Evolutionary conservation across 805 yeast genomes (phyloP).

Genomic region (Hanseniaspora pseudoguilliermondii): DNA sequence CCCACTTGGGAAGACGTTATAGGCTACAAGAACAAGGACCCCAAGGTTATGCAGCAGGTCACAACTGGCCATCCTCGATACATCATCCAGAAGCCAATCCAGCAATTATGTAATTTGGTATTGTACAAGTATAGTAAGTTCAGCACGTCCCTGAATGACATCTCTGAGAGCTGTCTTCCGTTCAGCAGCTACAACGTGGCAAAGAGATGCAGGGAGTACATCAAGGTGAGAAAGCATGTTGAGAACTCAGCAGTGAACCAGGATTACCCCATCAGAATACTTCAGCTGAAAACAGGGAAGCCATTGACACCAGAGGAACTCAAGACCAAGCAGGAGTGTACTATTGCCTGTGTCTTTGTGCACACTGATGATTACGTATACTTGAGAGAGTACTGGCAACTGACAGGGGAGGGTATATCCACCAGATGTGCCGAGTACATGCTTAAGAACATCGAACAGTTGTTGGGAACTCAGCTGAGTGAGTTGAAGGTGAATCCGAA

Average conservation of each 20-base stretch:
- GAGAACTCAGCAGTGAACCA: constrained; percentile 16
- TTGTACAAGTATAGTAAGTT: constrained; percentile 66
- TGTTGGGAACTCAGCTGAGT: neutral
- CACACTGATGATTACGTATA: constrained; percentile 44
- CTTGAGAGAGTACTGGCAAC: constrained; percentile 91
- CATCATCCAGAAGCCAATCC: constrained; percentile 53
- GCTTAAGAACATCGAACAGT: constrained; percentile 38
- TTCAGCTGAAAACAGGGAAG: constrained; percentile 60
- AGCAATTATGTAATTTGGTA: constrained; percentile 40
- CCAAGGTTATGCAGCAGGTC: constrained; percentile 66
- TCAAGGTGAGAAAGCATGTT: constrained; percentile 33
- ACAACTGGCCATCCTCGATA: constrained; percentile 82
- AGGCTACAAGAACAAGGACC: constrained; percentile 84
- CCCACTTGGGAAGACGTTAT: constrained; percentile 93
- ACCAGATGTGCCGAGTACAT: constrained; percentile 82
- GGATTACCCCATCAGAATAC: constrained; percentile 38
- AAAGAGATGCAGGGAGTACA: constrained; percentile 70
- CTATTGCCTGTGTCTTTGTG: constrained; percentile 68
- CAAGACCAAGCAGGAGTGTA: constrained; percentile 48
- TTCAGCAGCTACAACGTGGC: constrained; percentile 73
- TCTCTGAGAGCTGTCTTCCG: constrained; percentile 37
- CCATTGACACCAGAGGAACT: constrained; percentile 50
- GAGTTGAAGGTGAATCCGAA: neutral
- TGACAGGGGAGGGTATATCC: constrained; percentile 91
- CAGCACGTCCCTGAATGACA: constrained; percentile 36